Evolutionary conservation across 805 yeast genomes (phyloP).

Genomic region (Metschnikowia henanensis): DNA sequence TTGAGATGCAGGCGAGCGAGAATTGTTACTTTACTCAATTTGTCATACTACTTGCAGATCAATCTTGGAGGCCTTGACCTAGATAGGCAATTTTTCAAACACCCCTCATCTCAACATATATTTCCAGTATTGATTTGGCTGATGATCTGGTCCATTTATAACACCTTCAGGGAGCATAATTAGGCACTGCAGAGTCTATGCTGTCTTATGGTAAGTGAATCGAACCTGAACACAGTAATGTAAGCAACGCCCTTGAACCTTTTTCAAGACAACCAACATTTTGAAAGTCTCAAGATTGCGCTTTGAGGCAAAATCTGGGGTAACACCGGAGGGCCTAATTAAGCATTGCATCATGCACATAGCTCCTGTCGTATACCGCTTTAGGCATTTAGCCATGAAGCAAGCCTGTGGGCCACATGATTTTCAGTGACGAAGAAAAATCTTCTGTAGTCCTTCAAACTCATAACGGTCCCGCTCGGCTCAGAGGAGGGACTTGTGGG

Average conservation of each 20-base stretch:
- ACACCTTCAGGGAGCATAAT: too few species aligned
- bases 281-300: background rate
- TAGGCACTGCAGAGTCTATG: too few species aligned
- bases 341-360: background rate
- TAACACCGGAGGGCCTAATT: conserved; percentile 3
- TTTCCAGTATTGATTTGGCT: too few species aligned
- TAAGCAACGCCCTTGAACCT: too few species aligned
- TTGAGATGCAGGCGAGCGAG: background rate
- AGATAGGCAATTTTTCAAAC: background rate
- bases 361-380: conserved; percentile 1
- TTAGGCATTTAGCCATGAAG: conserved; percentile 6
- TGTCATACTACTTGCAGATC: conserved; percentile 1
- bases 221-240: too few species aligned
- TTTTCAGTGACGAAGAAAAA: background rate
- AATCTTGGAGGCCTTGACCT: conserved; percentile 2
- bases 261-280: too few species aligned
- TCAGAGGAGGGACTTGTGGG: background rate
- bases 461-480: background rate
- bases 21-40: conserved; percentile 1
- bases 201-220: too few species aligned
- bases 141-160: too few species aligned
- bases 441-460: background rate
- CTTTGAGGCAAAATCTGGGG: conserved; percentile 6
- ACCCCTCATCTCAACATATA: conserved; percentile 2
- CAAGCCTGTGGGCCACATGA: background rate